Conservation (phyloP, 345 rosid species). For the Eucalyptus brandiana region DNA sequence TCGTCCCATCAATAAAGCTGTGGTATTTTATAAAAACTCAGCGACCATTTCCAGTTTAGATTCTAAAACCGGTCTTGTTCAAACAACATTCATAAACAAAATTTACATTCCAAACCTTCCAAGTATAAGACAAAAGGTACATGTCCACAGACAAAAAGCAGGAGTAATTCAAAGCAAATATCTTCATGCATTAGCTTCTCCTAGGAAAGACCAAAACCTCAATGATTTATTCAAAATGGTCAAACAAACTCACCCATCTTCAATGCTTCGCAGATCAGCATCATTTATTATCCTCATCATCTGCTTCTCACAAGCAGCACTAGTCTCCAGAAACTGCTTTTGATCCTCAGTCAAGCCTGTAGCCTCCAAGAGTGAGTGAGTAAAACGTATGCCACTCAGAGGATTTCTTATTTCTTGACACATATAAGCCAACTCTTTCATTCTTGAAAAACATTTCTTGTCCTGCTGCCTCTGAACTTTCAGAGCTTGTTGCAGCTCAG, state of each 20-base stretch:
- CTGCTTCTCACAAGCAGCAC: conserved; percentile 85
- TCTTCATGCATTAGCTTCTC: not conserved
- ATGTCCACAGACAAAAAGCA: not conserved
- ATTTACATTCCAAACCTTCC: not conserved
- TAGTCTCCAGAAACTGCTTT: conserved; percentile 78
- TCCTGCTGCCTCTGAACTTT: conserved; percentile 68
- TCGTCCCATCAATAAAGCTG: not conserved
- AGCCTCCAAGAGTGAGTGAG: conserved; percentile 68
- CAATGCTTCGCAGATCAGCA: conserved; percentile 59
- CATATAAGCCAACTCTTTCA: conserved; percentile 81
- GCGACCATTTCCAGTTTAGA: not conserved
- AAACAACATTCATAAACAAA: not conserved
- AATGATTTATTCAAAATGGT: not conserved
- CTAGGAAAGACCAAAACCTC: not conserved
- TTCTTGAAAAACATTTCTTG: conserved; percentile 38
- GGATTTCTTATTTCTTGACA: conserved; percentile 77
- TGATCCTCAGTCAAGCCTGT: conserved; percentile 70
- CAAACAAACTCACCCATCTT: conserved; percentile 53
- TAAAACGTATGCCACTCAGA: conserved; percentile 59
- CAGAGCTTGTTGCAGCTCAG: conserved; percentile 83
- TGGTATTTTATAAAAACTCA: not conserved
- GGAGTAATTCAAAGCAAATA: not conserved
- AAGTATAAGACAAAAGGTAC: not conserved
- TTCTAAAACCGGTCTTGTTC: not conserved
- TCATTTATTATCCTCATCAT: conserved; percentile 53